Percentiles rank a stretch among this genome's conserved stretches.
Conservation (phyloP, 73 alveolate species). For the Breviolum minutum region DNA sequence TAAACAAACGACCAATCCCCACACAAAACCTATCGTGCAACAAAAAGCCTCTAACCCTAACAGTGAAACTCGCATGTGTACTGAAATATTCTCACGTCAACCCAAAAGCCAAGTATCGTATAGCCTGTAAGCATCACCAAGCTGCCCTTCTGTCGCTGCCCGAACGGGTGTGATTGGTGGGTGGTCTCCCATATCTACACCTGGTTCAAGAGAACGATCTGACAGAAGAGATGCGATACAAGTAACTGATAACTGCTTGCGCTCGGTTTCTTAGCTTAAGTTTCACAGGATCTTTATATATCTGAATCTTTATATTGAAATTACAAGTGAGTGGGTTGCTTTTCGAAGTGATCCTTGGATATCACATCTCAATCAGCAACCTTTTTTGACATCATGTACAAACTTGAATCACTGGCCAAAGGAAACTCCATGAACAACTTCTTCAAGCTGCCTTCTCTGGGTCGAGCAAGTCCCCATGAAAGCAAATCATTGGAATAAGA, state of each 20-base stretch:
- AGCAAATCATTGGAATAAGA: constrained; percentile 55
- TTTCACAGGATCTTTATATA: no score
- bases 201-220: not conserved
- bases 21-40: no score
- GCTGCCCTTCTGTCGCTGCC: constrained; percentile 97
- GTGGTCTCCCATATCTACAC: constrained; percentile 99
- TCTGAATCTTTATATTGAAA: no score
- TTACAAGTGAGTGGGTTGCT: not conserved
- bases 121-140: constrained; percentile 96
- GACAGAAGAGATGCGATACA: not conserved
- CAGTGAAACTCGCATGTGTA: no score
- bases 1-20: no score
- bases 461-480: constrained; percentile 55
- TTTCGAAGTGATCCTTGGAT: not conserved
- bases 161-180: constrained; percentile 99
- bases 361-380: not conserved
- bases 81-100: no score
- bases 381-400: not conserved
- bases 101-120: constrained; percentile 64
- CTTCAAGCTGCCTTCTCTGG: constrained; percentile 38
- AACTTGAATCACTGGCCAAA: not conserved
- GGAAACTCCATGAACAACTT: not conserved
- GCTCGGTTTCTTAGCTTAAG: no score
- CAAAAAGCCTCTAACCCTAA: no score
- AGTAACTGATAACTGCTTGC: no score